Percentiles rank a stretch among this genome's conserved stretches.
phyloP scores from a whole-genome alignment of 495 filamentous ascomycete genomes.

The Xylaria castorea region DNA sequence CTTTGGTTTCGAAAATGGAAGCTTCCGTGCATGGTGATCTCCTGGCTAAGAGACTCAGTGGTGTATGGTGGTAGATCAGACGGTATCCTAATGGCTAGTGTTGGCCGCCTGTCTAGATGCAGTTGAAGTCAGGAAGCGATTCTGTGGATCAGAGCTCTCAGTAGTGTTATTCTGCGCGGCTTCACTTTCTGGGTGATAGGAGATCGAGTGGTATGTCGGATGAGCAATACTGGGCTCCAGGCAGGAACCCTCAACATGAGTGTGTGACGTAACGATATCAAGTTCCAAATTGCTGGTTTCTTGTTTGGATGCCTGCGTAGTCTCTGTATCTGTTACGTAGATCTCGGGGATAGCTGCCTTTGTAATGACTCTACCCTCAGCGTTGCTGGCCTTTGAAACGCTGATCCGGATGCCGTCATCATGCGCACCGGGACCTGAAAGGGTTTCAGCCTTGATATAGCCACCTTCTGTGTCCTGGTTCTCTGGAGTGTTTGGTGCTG shows the following conservation, averaged over 20 bases:
- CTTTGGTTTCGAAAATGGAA: background rate
- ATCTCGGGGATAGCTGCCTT: background rate
- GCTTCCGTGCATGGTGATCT: background rate
- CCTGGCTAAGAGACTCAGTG: background rate
- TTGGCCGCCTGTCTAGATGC: background rate
- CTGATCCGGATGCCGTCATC: background rate
- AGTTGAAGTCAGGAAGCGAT: background rate
- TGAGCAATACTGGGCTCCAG: background rate
- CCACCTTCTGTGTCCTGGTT: background rate
- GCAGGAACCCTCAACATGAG: background rate
- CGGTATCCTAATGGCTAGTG: background rate
- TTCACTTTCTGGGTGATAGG: background rate
- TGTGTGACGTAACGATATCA: background rate
- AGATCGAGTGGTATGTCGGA: background rate
- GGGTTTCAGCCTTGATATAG: background rate
- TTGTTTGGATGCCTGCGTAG: background rate
- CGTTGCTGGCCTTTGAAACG: background rate
- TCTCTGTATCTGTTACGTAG: background rate
- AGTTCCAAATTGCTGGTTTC: background rate
- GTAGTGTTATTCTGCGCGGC: background rate
- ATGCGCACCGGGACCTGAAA: background rate
- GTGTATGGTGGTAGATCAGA: background rate
- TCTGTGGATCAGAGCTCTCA: background rate
- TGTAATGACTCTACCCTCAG: background rate
- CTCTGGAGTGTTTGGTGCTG: background rate